Evolutionary conservation across 2,329 filamentous ascomycete genomes (phyloP), one percentile per base, ranked within the genome.

Genomic region (Acrocalymma vagum): DNA sequence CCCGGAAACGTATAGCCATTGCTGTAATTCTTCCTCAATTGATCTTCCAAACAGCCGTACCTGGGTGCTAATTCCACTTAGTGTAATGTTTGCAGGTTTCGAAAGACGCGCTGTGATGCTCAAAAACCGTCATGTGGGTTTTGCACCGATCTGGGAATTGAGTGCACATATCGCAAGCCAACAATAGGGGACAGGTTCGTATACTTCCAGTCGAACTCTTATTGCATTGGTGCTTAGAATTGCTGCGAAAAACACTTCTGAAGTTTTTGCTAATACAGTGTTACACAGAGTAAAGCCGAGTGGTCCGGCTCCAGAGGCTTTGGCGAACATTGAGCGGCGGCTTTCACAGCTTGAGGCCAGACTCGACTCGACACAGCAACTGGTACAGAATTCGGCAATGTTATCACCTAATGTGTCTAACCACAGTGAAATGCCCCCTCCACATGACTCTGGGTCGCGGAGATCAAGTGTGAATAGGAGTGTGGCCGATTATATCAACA

Each of bases 71-170:
- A 47, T 29, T n/a, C 4, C 10, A n/a, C 34, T 24, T 40, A 63
- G 56, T 63, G 58, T 37, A 61, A 62, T 46, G 56, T 63, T n/a
- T 62, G 60, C 33, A 35, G 58, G 14, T 55, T 61, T 33, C 41
- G 58, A 28, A 63, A 63, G 36, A 62, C 60, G 6, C 44, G 53
- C 25, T 62, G 58, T 40, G 60, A 62, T 43, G 60, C 60, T 18
- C 51, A 47, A 26, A 54, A 58, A 27, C 57, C 55, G n/a, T 53
- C 51, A 2, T 61, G 58, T 23, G 49, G 55, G 8, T 63, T 63
- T 38, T 62, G 59, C 31, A 60, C 54, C 13, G 59, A 63, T 29
- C 33, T 58, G 15, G 59, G 59, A 3, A 59, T 63, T 13, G 55
- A 62, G 43, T 63, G 59, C 39, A 56, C 55, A 7, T 61, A 63